Conservation (phyloP, 495 filamentous ascomycete genomes). For the Lasiosphaeria miniovina region DNA sequence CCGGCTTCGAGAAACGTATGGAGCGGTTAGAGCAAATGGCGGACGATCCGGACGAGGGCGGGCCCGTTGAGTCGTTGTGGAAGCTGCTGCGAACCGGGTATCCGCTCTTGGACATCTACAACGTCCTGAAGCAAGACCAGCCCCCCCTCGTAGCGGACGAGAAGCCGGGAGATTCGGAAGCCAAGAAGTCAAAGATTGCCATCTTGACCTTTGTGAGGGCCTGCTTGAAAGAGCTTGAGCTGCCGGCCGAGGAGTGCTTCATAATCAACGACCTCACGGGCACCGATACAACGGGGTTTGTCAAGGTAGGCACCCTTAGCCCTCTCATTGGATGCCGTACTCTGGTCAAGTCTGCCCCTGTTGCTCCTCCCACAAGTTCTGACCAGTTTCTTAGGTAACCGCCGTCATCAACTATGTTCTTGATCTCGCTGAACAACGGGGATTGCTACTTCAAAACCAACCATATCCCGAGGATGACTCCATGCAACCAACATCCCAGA, state of each 20-base stretch:
- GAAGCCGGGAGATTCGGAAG: slow-evolving; percentile 52
- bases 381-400: slow-evolving; percentile 36
- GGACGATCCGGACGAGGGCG: slow-evolving; percentile 56
- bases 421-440: slow-evolving; percentile 74
- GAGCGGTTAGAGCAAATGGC: slow-evolving; percentile 54
- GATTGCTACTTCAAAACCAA: slow-evolving; percentile 60
- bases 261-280: slow-evolving; percentile 88
- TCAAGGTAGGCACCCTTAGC: slow-evolving; percentile 62
- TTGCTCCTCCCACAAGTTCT: slow-evolving; percentile 10
- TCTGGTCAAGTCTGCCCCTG: background rate
- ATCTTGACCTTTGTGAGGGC: slow-evolving; percentile 57
- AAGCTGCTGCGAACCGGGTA: slow-evolving; percentile 78
- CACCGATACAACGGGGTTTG: slow-evolving; percentile 93
- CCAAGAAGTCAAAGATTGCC: slow-evolving; percentile 61
- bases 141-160: slow-evolving; percentile 58
- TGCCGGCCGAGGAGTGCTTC: slow-evolving; percentile 80
- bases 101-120: slow-evolving; percentile 86
- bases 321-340: background rate
- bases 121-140: slow-evolving; percentile 65
- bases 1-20: slow-evolving; percentile 72
- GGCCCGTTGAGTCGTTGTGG: slow-evolving; percentile 91
- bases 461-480: slow-evolving; percentile 44
- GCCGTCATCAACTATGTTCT: slow-evolving; percentile 88
- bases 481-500: slow-evolving; percentile 48
- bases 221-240: slow-evolving; percentile 62